These are phyloP conservation scores for Hypoxylon sp. DNA, from an alignment of 2,329 filamentous ascomycete genomes.

Conservation along the genomic window DNA sequence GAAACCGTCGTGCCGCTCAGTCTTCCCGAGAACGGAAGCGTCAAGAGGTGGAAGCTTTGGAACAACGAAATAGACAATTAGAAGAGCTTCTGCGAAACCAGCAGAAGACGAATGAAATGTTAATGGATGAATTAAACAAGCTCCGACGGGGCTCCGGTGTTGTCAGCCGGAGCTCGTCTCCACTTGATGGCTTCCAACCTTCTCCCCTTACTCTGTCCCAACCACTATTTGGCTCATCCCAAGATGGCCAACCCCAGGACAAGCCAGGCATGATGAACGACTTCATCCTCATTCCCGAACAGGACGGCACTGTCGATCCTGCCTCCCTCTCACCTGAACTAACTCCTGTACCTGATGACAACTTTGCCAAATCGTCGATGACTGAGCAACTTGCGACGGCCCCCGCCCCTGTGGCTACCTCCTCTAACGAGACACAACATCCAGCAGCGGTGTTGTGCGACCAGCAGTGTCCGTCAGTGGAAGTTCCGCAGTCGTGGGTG, in stretches of 20 bases:
- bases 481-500: slow-evolving; percentile 65
- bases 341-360: slow-evolving; percentile 64
- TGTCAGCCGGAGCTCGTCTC: slow-evolving; percentile 59
- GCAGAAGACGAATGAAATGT: slow-evolving; percentile 66
- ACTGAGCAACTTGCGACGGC: slow-evolving; percentile 46
- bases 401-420: slow-evolving; percentile 57
- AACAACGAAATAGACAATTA: slow-evolving; percentile 80
- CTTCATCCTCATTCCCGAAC: slow-evolving; percentile 59
- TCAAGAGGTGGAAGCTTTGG: slow-evolving; percentile 87
- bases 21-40: slow-evolving; percentile 96
- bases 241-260: slow-evolving; percentile 48
- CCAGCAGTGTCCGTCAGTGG: slow-evolving; percentile 99
- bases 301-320: slow-evolving; percentile 70
- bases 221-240: slow-evolving; percentile 67
- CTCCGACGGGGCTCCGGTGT: slow-evolving; percentile 63
- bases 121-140: slow-evolving; percentile 66
- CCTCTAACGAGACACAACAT: slow-evolving; percentile 99
- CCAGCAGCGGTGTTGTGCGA: slow-evolving; percentile 99
- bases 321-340: slow-evolving; percentile 73
- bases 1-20: slow-evolving; percentile 95
- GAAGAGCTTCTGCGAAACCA: slow-evolving; percentile 74
- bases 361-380: slow-evolving; percentile 48
- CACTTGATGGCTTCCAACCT: slow-evolving; percentile 60
- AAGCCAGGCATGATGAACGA: slow-evolving; percentile 60
- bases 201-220: slow-evolving; percentile 71